These are phyloP conservation scores for Kwoniella sp. DNA, from an alignment of 768 basidiomycete species.

Conservation along the genomic window DNA sequence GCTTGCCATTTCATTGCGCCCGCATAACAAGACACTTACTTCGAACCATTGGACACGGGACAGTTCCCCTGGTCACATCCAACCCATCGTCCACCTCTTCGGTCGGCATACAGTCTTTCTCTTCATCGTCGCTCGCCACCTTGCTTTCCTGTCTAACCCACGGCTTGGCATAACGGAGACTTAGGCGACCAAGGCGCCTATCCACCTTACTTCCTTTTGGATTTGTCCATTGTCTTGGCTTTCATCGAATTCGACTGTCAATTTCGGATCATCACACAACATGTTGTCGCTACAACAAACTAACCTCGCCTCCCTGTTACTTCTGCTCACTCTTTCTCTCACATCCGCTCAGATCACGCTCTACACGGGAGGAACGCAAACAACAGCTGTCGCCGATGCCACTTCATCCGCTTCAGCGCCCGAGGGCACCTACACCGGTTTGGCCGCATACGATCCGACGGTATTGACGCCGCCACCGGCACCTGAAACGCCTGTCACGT, in stretches of 20 bases:
- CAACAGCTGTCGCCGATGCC: constrained; percentile 5
- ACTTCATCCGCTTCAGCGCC: constrained; percentile 13
- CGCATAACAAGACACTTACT: no score
- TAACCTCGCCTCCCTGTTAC: constrained; percentile 3
- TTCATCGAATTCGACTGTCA: background rate
- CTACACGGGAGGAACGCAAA: constrained; percentile 11
- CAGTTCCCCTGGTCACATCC: no score
- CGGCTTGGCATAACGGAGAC: background rate
- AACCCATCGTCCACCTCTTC: no score
- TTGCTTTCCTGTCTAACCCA: background rate
- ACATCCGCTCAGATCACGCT: constrained; percentile 14
- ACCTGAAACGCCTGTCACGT: constrained; percentile 31
- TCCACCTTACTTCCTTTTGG: background rate
- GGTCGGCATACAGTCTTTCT: background rate
- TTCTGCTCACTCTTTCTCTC: constrained; percentile 8
- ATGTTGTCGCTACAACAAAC: background rate
- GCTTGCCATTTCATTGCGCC: background rate
- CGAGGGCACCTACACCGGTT: constrained; percentile 23
- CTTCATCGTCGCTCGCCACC: background rate
- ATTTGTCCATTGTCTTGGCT: background rate
- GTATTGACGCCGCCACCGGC: constrained; percentile 32
- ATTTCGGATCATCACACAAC: constrained; percentile 7
- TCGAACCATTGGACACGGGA: no score
- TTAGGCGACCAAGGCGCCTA: background rate
- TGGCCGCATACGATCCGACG: constrained; percentile 36